phyloP scores from a whole-genome alignment of 306 rosid genomes.

The Biancaea sappan region DNA sequence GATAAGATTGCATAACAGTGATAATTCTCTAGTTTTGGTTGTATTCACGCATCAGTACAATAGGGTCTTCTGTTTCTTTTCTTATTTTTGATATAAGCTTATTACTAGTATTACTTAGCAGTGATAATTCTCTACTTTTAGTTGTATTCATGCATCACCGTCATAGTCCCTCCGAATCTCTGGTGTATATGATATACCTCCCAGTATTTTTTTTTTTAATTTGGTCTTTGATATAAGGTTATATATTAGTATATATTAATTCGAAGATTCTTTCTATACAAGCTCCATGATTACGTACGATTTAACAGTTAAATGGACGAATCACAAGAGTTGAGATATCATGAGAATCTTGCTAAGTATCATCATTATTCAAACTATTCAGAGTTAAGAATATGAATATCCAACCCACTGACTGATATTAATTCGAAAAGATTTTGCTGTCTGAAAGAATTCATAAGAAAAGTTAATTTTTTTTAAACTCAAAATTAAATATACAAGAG shows the following conservation, averaged over 20 bases:
- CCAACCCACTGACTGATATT: no score
- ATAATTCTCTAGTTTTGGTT: slow-evolving; percentile 3
- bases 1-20: not conserved
- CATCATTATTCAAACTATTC: slow-evolving; percentile 37
- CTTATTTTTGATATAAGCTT: not conserved
- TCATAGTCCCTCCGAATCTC: not conserved
- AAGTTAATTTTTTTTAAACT: not conserved
- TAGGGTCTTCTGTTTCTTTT: not conserved
- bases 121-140: not conserved
- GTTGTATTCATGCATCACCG: not conserved
- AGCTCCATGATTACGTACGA: slow-evolving; percentile 30
- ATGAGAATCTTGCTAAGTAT: slow-evolving; percentile 46
- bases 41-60: not conserved
- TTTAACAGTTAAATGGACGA: slow-evolving; percentile 55
- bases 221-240: not conserved
- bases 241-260: not conserved
- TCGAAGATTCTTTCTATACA: not conserved
- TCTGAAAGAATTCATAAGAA: no score
- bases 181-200: not conserved
- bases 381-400: slow-evolving; percentile 34
- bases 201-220: not conserved
- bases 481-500: slow-evolving; percentile 2
- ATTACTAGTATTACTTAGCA: not conserved
- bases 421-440: slow-evolving; percentile 23
- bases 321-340: slow-evolving; percentile 48